Evolutionary conservation across 805 yeast species (phyloP), one percentile per base, ranked within the genome.

Genomic region (Metschnikowia vanudenii): DNA sequence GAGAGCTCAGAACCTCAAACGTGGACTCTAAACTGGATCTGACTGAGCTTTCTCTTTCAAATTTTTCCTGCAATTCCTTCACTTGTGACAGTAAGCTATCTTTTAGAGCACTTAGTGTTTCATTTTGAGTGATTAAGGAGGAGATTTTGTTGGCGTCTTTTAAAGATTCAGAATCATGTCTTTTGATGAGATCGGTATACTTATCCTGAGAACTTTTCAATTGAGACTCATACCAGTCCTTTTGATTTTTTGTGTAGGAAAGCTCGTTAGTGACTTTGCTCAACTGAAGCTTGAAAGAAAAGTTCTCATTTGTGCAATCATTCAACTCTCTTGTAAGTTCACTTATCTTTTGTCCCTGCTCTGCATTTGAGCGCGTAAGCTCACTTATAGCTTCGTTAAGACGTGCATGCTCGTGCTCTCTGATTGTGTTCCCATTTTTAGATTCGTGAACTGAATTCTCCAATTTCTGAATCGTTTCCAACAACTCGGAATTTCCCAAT

Each of bases 1-100:
- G 62, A 10, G 63, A 61, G 65, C 82, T 75, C 57, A 84, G 90
- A 28, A 75, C 74, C 37, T 66, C 67, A 26, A 53, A 54, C 26
- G 59, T 57, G 13, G 63, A 58, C 37, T 59, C 63, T 26, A 62
- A 46, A 10, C 57, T 57, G 1, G 62, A 49, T 7, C 49, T 51
- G 31, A 59, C 46, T 5, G 56, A 39, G 3, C 60, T 42, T 33
- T 58, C 60, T n/a, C 48, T 41, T 41, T 70, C 74, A 14, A 61
- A 43, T 22, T 73, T 67, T 52, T 75, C 80, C 19, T 73, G 73
- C 22, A 83, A 59, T 3, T 72, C 66, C 52, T 77, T 78, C 20
- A 80, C 61, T 76, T 52, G 75, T 22, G 47, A 50, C 30, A 53
- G 60, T 22, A 62, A 59, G 2, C 65, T 48, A 6, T 58, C 60